Conservation (phyloP, 345 rosid genomes). For the Rhodamnia rubescens region DNA sequence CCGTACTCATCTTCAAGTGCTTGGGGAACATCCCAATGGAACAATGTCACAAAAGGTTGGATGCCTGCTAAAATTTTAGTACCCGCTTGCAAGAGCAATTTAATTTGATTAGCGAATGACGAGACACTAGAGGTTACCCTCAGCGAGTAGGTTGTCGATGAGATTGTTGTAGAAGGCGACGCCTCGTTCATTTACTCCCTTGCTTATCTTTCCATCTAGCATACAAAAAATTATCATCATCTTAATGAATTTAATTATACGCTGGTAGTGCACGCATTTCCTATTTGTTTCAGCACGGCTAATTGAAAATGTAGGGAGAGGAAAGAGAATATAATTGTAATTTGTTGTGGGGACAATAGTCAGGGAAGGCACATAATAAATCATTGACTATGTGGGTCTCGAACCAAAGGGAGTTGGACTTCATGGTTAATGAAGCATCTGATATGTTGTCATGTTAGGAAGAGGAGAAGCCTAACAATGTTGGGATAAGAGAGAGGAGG, state of each 20-base stretch:
- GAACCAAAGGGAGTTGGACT: no score
- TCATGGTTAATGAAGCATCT: background rate
- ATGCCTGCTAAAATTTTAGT: slow-evolving; percentile 4
- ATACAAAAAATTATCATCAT: background rate
- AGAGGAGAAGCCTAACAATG: background rate
- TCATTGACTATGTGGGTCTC: background rate
- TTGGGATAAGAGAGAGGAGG: background rate
- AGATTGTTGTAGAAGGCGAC: slow-evolving; percentile 43
- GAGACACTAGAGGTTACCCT: slow-evolving; percentile 12
- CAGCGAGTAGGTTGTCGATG: slow-evolving; percentile 26
- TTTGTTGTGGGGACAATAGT: background rate
- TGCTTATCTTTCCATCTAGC: slow-evolving; percentile 31
- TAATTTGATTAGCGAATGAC: background rate
- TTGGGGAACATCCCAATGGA: slow-evolving; percentile 24
- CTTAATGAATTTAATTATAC: background rate
- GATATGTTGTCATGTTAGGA: background rate
- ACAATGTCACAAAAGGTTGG: slow-evolving; percentile 17
- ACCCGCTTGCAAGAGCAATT: background rate
- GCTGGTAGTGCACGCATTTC: background rate
- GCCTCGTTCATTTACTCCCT: slow-evolving; percentile 36
- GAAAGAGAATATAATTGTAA: background rate
- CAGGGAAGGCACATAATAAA: background rate
- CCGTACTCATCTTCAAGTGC: slow-evolving; percentile 17
- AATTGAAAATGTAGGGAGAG: background rate
- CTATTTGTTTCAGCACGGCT: background rate